phyloP scores from a whole-genome alignment of 495 filamentous ascomycete species.

The Aspergillus nidulans region DNA sequence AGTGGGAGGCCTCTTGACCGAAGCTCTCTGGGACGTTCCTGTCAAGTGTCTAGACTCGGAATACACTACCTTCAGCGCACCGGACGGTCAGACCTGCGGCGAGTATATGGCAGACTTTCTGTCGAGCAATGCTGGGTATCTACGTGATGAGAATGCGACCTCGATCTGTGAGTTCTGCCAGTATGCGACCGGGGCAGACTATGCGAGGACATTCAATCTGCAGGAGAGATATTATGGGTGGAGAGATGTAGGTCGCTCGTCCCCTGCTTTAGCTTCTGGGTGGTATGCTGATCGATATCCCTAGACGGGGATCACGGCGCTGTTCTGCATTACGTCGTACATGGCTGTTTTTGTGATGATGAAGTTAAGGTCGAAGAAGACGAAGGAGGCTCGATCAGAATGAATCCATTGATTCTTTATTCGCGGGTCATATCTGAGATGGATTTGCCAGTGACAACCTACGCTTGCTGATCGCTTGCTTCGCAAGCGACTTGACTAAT shows the following conservation, averaged over 20 bases:
- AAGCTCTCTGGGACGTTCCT: slow-evolving; percentile 36
- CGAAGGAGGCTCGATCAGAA: slow-evolving; percentile 31
- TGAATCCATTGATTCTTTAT: not conserved
- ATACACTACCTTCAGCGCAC: slow-evolving; percentile 57
- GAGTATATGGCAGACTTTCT: slow-evolving; percentile 61
- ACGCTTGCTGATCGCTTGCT: too few relatives aligned
- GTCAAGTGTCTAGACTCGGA: slow-evolving; percentile 58
- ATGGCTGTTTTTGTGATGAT: slow-evolving; percentile 39
- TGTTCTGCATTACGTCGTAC: slow-evolving; percentile 41
- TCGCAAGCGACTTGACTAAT: too few relatives aligned
- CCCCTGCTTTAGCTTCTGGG: not conserved
- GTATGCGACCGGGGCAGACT: slow-evolving; percentile 35
- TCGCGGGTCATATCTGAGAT: too few relatives aligned
- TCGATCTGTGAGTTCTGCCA: slow-evolving; percentile 59
- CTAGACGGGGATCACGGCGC: slow-evolving; percentile 38
- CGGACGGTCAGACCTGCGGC: slow-evolving; percentile 59
- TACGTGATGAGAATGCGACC: slow-evolving; percentile 51
- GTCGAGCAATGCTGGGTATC: slow-evolving; percentile 47
- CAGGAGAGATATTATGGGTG: slow-evolving; percentile 38
- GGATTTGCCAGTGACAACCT: too few relatives aligned
- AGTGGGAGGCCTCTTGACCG: slow-evolving; percentile 43
- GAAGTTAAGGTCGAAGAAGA: slow-evolving; percentile 43
- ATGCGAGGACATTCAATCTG: slow-evolving; percentile 37
- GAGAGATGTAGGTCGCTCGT: slow-evolving; percentile 34
- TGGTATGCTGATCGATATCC: slow-evolving; percentile 9